A percentile compares a stretch with the other conserved stretches of the same genome.
Evolutionary conservation across 228 moss, liverwort and hornwort genomes (phyloP).

Genomic region (Sphagnum fallax): DNA sequence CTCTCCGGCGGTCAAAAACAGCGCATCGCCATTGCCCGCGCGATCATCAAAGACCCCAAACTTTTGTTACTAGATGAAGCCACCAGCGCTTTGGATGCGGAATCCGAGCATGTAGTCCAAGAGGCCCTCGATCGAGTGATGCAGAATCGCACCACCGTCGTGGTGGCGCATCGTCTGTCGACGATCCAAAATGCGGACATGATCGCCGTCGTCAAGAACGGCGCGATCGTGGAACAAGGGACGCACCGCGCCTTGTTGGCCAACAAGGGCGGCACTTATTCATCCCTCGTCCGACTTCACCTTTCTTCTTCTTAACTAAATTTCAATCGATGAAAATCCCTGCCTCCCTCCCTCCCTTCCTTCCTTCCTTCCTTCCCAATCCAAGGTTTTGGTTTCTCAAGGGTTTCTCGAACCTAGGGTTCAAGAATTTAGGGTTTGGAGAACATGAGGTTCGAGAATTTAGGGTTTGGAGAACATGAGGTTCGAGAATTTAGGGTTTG

Average conservation of each 20-base stretch:
- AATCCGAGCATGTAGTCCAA: not conserved
- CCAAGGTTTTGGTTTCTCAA: no score
- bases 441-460: no score
- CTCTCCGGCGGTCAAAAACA: slow-evolving; percentile 3
- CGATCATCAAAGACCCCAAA: not conserved
- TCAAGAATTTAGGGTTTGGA: no score
- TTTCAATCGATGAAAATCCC: no score
- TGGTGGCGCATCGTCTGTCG: not conserved
- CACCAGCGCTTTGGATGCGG: not conserved
- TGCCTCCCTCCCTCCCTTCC: no score
- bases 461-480: no score
- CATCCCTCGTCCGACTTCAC: no score
- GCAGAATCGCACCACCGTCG: not conserved
- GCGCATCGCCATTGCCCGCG: slow-evolving; percentile 1
- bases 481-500: no score
- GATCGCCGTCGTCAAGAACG: not conserved
- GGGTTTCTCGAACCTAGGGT: no score
- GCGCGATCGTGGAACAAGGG: not conserved
- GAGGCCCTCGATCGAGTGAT: slow-evolving; percentile 1
- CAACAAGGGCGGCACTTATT: not conserved
- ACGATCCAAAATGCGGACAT: not conserved
- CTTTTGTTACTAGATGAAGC: slow-evolving; percentile 2
- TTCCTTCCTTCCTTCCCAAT: no score
- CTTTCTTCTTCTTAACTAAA: no score
- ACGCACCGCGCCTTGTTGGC: not conserved